Conservation (phyloP, 2,329 filamentous ascomycete genomes). For the Tolypocladium pustulatum region DNA sequence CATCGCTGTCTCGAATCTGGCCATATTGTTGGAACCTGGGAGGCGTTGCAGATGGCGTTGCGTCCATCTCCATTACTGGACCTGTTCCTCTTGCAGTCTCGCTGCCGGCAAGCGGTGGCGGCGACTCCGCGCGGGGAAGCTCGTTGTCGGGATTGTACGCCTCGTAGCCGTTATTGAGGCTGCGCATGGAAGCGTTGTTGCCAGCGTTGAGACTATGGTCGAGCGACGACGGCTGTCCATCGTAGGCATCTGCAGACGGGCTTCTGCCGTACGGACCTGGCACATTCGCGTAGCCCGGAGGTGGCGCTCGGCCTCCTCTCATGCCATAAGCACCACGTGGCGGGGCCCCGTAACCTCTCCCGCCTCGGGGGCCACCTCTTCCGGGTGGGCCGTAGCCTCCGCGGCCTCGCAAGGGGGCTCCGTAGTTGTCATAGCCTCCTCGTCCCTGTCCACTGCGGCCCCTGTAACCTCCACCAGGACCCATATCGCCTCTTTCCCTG, state of each 20-base stretch:
- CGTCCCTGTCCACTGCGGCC: slow-evolving; percentile 35
- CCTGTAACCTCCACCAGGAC: slow-evolving; percentile 30
- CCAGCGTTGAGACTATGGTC: neutral
- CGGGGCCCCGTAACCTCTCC: slow-evolving; percentile 20
- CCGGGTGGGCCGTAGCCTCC: slow-evolving; percentile 28
- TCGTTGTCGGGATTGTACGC: slow-evolving; percentile 32
- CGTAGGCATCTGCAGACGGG: slow-evolving; percentile 23
- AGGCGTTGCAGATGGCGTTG: slow-evolving; percentile 36
- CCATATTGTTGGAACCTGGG: slow-evolving; percentile 34
- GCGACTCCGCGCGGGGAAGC: slow-evolving; percentile 52
- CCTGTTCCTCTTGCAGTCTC: slow-evolving; percentile 35
- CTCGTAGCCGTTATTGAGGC: slow-evolving; percentile 13
- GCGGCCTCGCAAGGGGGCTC: slow-evolving; percentile 27
- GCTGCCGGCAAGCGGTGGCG: slow-evolving; percentile 46
- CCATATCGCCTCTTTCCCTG: slow-evolving; percentile 41
- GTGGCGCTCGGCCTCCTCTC: slow-evolving; percentile 19
- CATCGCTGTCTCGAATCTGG: slow-evolving; percentile 51
- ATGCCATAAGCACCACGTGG: slow-evolving; percentile 20
- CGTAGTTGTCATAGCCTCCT: slow-evolving; percentile 38
- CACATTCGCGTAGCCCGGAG: slow-evolving; percentile 29
- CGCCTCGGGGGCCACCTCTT: slow-evolving; percentile 28
- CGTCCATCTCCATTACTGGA: slow-evolving; percentile 74
- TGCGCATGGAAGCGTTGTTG: slow-evolving; percentile 14
- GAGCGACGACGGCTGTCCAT: slow-evolving; percentile 14
- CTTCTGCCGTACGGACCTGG: slow-evolving; percentile 25